Percentiles rank a stretch among this genome's conserved stretches.
phyloP scores from a whole-genome alignment of 2,329 filamentous ascomycete genomes.

The Sclerotinia spermophila region DNA sequence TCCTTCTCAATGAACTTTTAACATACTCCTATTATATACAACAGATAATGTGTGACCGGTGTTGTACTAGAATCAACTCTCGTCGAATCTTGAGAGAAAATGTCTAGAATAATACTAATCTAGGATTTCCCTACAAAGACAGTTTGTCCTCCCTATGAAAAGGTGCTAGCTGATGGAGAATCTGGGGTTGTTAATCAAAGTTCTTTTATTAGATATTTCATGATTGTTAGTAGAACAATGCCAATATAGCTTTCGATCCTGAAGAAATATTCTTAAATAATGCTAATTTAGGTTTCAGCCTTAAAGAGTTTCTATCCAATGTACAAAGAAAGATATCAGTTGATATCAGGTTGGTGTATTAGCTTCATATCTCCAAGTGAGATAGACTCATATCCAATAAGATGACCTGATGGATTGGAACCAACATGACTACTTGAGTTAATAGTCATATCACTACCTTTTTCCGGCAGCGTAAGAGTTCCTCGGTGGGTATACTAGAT shows the following conservation, averaged over 20 bases:
- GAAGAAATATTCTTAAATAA: too few relatives aligned
- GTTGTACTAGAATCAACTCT: rapidly evolving
- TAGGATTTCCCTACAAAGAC: not conserved
- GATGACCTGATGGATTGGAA: not conserved
- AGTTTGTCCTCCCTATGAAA: not conserved
- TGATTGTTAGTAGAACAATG: too few relatives aligned
- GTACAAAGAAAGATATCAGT: not conserved
- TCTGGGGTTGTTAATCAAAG: not conserved
- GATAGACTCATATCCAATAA: too few relatives aligned
- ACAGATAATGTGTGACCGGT: not conserved
- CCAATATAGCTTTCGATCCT: not conserved
- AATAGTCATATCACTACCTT: not conserved
- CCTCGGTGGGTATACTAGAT: not conserved
- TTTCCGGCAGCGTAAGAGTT: not conserved
- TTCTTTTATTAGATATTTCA: not conserved
- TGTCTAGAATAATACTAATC: not conserved
- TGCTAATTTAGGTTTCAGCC: not conserved
- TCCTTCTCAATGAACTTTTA: not conserved
- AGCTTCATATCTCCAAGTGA: not conserved
- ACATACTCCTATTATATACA: not conserved
- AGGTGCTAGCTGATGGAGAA: too few relatives aligned
- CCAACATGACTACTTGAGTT: not conserved
- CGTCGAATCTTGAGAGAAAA: not conserved
- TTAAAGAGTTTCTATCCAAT: not conserved
- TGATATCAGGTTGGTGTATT: not conserved